Conservation (phyloP, 176 grass and related monocot genomes). For the Otatea glauca region DNA sequence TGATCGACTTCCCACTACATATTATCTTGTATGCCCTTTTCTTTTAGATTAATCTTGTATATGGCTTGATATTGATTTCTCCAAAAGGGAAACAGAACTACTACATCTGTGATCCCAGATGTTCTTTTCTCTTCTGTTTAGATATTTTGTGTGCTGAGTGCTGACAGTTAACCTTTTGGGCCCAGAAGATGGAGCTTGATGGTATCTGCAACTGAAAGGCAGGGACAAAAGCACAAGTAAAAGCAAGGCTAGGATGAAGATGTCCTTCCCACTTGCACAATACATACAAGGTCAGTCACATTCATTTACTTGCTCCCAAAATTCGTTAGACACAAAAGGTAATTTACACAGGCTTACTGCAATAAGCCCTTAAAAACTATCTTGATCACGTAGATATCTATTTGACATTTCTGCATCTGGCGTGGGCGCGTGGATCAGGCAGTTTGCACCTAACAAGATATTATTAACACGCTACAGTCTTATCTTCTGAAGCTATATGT, state of each 20-base stretch:
- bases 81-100: not conserved
- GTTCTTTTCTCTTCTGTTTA: not conserved
- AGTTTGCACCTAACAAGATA: not conserved
- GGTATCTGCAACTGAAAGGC: not conserved
- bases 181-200: not conserved
- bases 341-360: not conserved
- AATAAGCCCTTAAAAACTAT: not conserved
- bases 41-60: not conserved
- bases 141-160: not conserved
- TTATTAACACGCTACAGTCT: not conserved
- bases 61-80: not conserved
- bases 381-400: not conserved
- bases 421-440: not conserved
- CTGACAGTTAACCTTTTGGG: not conserved
- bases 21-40: not conserved
- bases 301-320: slow-evolving; percentile 5
- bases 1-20: not conserved
- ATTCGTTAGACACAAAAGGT: not conserved
- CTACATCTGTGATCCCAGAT: not conserved
- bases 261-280: slow-evolving; percentile 19
- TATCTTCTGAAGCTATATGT: slow-evolving; percentile 18
- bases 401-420: slow-evolving; percentile 9
- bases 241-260: not conserved
- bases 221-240: not conserved
- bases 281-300: not conserved